Evolutionary conservation across 257 asterid species (phyloP).

Genomic region (Lavandula angustifolia): DNA sequence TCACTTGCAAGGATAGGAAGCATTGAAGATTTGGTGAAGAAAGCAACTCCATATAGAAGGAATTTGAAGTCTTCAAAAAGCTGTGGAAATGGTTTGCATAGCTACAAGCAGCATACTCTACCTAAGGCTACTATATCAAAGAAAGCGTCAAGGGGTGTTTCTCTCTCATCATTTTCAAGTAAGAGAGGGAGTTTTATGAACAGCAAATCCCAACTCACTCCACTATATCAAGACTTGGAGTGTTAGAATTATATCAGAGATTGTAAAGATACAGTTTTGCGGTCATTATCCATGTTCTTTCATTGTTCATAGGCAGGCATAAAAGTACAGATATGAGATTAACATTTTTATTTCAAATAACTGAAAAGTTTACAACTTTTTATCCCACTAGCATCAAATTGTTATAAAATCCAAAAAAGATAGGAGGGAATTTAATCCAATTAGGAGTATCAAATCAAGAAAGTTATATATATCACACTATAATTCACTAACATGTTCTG

Average conservation of each 20-base stretch:
- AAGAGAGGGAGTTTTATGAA: constrained; percentile 25
- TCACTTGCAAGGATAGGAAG: constrained; percentile 65
- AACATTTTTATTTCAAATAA: constrained; percentile 4
- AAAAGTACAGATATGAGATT: constrained; percentile 22
- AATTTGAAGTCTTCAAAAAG: constrained; percentile 55
- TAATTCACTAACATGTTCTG: no score
- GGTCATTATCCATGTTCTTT: constrained; percentile 23
- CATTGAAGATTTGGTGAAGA: constrained; percentile 75
- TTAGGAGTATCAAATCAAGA: no score
- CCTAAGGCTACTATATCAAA: constrained; percentile 62
- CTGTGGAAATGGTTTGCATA: constrained; percentile 48
- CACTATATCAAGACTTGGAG: constrained; percentile 37
- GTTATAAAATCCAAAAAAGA: no score
- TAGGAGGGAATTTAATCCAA: no score
- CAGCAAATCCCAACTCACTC: constrained; percentile 40
- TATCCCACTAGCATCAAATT: no score
- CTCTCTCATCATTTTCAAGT: constrained; percentile 41
- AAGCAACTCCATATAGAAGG: constrained; percentile 39
- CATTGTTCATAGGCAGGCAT: constrained; percentile 6
- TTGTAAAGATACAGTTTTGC: constrained; percentile 35
- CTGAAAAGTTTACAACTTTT: constrained; percentile 13
- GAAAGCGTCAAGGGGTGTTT: constrained; percentile 42
- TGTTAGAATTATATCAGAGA: constrained; percentile 14
- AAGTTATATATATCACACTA: no score
- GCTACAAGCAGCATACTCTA: constrained; percentile 50